Base-by-base conservation (phyloP, 768 basidiomycete species). In the Ramaria sp. region DNA sequence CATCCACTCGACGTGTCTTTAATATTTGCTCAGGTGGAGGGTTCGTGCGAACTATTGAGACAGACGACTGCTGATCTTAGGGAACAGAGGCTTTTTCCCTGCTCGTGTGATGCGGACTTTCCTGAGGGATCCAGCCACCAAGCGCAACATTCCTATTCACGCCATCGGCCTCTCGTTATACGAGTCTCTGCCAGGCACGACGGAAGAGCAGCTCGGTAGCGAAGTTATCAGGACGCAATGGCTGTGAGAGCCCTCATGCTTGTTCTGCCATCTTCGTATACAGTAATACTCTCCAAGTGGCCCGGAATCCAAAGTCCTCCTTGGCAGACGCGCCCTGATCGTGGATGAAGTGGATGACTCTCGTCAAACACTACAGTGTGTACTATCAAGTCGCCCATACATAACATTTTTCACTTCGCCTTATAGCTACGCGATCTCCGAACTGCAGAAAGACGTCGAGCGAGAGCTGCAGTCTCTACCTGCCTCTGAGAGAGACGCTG, bases 161-260 rank as follows among this genome's bases (percentile, higher is more conserved):
- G 95, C 96, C 4, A 97, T 99, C 61, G 94, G 96, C 1, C 80
- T 99, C 33, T 94, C 92, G 5, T 77, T 99, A 3, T 99, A 99
- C 64, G 96, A 99, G 68, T 81, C 88, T 27, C 75, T 98, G 17
- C 83, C 84, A 5, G 90, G 84, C 17, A 79, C 81, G 3, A 82
- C 82, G 1, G 81, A 70, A 30, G 82, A 91, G 63, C 80, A 84
- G 67, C 78, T 92, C 51, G 89, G 89, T 50, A 78, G 73, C 59
- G 85, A 96, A 68, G 91, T 99, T 61, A 75, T 96, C 63, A 80
- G 94, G 54, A 99, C 94, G 15, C 96, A 99, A 70, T 99, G 96
- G 96, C 74, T 98, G 88, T 89, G 69, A 67, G 86, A 73, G 12
- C 19, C 55, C 34, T 37, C 34, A 13, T 37, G 34, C 34, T 37